A percentile compares a stretch with the other conserved stretches of the same genome.
These are phyloP conservation scores for Auriscalpium microsporum DNA, from an alignment of 768 basidiomycete genomes.

Conservation along the genomic window DNA sequence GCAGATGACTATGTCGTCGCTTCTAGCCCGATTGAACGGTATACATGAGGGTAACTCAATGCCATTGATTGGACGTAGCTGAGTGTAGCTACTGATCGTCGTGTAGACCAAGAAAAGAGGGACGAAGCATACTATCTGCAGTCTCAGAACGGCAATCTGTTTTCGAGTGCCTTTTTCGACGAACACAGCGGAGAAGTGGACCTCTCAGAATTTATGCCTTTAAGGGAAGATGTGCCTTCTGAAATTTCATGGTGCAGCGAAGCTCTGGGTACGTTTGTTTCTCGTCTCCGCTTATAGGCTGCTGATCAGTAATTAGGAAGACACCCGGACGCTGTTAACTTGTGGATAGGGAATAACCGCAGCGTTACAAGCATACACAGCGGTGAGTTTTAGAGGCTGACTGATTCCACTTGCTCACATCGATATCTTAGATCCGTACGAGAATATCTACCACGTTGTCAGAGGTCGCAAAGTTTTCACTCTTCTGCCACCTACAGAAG, in stretches of 20 bases:
- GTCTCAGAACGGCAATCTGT: conserved; percentile 88
- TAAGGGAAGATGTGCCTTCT: conserved; percentile 58
- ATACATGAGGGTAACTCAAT: conserved; percentile 5
- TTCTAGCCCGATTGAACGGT: conserved; percentile 40
- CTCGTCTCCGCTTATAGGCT: neutral
- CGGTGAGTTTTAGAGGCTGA: conserved; percentile 36
- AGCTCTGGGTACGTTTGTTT: conserved; percentile 50
- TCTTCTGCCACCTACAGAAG: conserved; percentile 83
- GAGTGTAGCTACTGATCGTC: neutral
- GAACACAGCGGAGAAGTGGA: conserved; percentile 19
- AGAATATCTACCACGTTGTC: conserved; percentile 87
- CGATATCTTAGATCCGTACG: conserved; percentile 62
- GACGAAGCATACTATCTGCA: conserved; percentile 64
- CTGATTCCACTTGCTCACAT: neutral
- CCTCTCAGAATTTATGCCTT: conserved; percentile 50
- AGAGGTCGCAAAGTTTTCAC: conserved; percentile 82
- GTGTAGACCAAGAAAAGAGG: conserved; percentile 16
- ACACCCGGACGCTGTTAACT: conserved; percentile 80
- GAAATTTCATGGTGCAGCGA: conserved; percentile 71
- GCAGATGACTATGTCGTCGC: conserved; percentile 52
- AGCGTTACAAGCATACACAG: conserved; percentile 84
- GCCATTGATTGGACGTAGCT: too few species aligned
- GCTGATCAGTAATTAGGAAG: conserved; percentile 30
- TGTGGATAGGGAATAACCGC: conserved; percentile 79
- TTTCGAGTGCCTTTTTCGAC: conserved; percentile 36